These are phyloP conservation scores for Pythium pectinolyticum DNA, from an alignment of 352 stramenopile genomes.

Conservation along the genomic window DNA sequence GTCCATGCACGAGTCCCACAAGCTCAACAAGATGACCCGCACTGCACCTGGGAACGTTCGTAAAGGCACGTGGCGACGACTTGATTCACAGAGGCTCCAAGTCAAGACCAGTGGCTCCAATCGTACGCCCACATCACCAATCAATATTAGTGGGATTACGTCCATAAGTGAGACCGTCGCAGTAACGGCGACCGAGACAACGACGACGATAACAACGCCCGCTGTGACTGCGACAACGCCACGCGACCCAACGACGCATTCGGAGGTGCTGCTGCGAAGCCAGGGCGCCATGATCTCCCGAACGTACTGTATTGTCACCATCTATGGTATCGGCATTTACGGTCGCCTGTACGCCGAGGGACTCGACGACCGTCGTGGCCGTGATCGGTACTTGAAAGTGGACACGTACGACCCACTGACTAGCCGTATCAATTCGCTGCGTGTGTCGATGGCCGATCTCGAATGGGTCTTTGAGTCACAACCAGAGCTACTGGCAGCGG, in stretches of 20 bases:
- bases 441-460: conserved; percentile 54
- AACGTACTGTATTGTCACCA: conserved; percentile 60
- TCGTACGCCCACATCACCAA: background rate
- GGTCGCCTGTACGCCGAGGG: conserved; percentile 54
- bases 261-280: conserved; percentile 44
- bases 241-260: conserved; percentile 9
- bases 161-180: background rate
- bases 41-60: conserved; percentile 11
- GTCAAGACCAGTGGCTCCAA: conserved; percentile 17
- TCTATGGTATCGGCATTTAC: conserved; percentile 59
- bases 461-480: conserved; percentile 51
- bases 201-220: background rate
- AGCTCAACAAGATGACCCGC: conserved; percentile 42
- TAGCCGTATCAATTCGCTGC: conserved; percentile 31
- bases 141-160: background rate
- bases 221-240: background rate
- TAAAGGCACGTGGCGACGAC: conserved; percentile 52
- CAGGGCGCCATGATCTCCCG: conserved; percentile 56
- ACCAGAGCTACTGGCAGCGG: conserved; percentile 43
- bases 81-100: conserved; percentile 38
- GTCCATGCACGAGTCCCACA: background rate
- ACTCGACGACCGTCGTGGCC: conserved; percentile 33
- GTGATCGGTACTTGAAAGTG: conserved; percentile 40
- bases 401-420: conserved; percentile 56
- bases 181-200: background rate